Base-by-base conservation (phyloP, 768 basidiomycete species). In the Leccinellum rugosiceps region DNA sequence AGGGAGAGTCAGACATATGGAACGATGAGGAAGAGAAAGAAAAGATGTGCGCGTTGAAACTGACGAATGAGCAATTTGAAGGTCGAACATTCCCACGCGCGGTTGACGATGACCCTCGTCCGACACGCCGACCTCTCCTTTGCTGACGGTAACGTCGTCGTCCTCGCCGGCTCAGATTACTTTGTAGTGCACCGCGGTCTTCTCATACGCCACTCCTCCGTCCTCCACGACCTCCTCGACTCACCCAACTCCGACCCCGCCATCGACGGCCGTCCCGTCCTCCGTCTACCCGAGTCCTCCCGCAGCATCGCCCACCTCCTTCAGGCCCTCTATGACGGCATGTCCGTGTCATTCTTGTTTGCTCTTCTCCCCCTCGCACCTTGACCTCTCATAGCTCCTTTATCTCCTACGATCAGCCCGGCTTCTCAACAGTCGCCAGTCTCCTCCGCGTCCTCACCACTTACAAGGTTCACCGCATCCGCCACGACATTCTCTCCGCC, bases 181-280 rank as follows among this genome's bases (percentile, higher is more conserved):
- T 91, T 91, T 65, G 68, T 87, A 54, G 84, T 91, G 3, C 90
- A 91, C 67, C 75, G 74, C 60, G 85, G 87, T 13, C 71, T 90
- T 14, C 72, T 92, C 14, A 79, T 75, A 52, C 82, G 85, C 9
- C 88, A 88, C 63, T 91, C 89, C 0, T 63, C 66, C 1, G 76
- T 82, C 34, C 70, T 90, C 5, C 64, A 69, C 23, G 69, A 76
- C 14, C 70, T 76, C 50, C 74, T 83, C 34, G 66, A 73, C 6
- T 65, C 70, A 14, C 23, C 23, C 44, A n/a, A 25, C 23, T 61
- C 76, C 43, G 67, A 68, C 61, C 13, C 11, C 41, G 0, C 30
- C 4, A 71, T 90, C 35, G 85, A 88, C 67, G 86, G 81, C 3
- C 78, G 78, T 3, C 78, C 83, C 2, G 78, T 85, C 6, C 68